Conservation (phyloP, 768 basidiomycete species). For the Rhodotorula sphaerocarpa region DNA sequence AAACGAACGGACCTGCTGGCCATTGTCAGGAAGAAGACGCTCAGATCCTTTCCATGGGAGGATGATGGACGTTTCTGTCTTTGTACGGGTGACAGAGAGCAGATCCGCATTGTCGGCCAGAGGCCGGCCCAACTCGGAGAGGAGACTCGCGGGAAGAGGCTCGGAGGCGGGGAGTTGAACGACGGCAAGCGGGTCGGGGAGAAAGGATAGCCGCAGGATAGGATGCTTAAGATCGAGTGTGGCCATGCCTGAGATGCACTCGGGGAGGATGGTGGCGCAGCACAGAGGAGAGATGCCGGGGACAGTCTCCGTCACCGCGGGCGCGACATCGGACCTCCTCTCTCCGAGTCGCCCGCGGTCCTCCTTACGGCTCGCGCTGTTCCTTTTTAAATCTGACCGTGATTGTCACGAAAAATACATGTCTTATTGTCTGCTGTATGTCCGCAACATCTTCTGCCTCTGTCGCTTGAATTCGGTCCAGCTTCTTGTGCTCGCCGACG, state of each 20-base stretch:
- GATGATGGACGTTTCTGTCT: slow-evolving; percentile 24
- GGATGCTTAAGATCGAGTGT: slow-evolving; percentile 23
- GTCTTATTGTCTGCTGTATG: too few relatives aligned
- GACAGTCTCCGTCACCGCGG: not conserved
- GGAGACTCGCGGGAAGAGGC: not conserved
- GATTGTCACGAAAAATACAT: too few relatives aligned
- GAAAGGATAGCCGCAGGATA: slow-evolving; percentile 20
- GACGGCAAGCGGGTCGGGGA: slow-evolving; percentile 6
- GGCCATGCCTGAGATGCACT: not conserved
- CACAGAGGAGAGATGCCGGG: too few relatives aligned
- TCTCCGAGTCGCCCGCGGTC: too few relatives aligned
- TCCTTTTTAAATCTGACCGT: not conserved
- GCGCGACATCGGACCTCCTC: too few relatives aligned
- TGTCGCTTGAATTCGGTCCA: too few relatives aligned
- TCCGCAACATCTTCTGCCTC: too few relatives aligned
- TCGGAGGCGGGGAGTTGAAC: slow-evolving; percentile 1
- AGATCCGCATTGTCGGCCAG: not conserved
- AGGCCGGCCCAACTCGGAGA: not conserved
- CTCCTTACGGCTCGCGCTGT: too few relatives aligned
- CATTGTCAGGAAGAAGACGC: not conserved
- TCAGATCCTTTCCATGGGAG: not conserved
- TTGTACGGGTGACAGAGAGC: slow-evolving; percentile 20
- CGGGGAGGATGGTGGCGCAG: too few relatives aligned
- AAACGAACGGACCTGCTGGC: too few relatives aligned
- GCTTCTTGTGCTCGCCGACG: too few relatives aligned